Conservation (phyloP, 345 rosid species). For the Aquilaria yunnanensis region DNA sequence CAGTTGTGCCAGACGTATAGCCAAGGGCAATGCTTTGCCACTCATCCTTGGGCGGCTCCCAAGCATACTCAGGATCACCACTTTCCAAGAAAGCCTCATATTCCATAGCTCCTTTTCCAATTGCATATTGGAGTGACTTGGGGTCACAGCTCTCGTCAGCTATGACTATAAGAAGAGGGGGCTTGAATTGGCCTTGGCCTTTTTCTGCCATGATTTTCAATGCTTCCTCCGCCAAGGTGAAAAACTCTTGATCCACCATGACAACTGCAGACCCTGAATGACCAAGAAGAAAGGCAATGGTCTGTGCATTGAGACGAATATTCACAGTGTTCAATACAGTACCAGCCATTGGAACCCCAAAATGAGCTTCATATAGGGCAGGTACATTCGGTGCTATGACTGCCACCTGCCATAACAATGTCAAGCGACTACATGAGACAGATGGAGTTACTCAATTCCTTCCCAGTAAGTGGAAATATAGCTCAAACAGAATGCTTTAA, state of each 20-base stretch:
- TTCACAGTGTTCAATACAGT: slow-evolving; percentile 77
- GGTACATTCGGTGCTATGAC: slow-evolving; percentile 84
- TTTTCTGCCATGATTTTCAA: slow-evolving; percentile 52
- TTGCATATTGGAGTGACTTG: slow-evolving; percentile 37
- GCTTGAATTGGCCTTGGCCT: slow-evolving; percentile 37
- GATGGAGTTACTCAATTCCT: too few relatives aligned
- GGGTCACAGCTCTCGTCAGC: slow-evolving; percentile 73
- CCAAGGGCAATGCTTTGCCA: slow-evolving; percentile 96
- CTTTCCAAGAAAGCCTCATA: slow-evolving; percentile 69
- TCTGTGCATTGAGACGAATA: slow-evolving; percentile 68
- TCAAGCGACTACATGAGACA: not conserved
- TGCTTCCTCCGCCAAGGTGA: slow-evolving; percentile 65
- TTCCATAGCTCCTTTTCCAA: slow-evolving; percentile 72
- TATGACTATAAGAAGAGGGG: slow-evolving; percentile 64
- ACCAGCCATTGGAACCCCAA: slow-evolving; percentile 92
- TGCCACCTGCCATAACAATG: slow-evolving; percentile 51
- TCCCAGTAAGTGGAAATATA: too few relatives aligned
- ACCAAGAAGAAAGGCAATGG: slow-evolving; percentile 73
- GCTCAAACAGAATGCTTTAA: too few relatives aligned
- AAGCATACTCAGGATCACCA: slow-evolving; percentile 66
- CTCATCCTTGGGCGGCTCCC: slow-evolving; percentile 89
- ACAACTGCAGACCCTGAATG: slow-evolving; percentile 61
- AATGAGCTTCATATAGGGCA: slow-evolving; percentile 82
- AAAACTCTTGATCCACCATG: slow-evolving; percentile 87
- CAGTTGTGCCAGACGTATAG: slow-evolving; percentile 95